Conservation (phyloP, 345 rosid species). For the Salix purpurea region DNA sequence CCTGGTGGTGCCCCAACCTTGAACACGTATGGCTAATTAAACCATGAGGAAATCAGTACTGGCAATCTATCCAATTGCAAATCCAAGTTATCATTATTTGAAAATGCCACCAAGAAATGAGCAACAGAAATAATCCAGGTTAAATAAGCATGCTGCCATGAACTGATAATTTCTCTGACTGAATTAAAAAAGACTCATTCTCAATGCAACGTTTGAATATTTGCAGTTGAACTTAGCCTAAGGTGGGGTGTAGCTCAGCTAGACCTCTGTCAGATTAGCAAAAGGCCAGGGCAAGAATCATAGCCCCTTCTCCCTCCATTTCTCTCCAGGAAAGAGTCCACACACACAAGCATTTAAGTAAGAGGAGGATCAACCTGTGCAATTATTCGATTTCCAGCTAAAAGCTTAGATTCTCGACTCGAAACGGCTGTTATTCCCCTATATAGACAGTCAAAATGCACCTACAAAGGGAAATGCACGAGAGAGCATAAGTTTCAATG, state of each 20-base stretch:
- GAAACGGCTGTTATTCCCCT: slow-evolving; percentile 72
- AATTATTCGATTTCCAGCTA: slow-evolving; percentile 84
- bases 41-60: neutral
- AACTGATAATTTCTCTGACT: neutral
- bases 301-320: too few species aligned
- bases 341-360: neutral
- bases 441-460: slow-evolving; percentile 80
- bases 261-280: too few species aligned
- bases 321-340: neutral
- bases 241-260: neutral
- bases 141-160: too few species aligned
- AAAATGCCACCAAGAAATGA: neutral
- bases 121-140: too few species aligned
- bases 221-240: neutral
- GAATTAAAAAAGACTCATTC: neutral
- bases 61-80: neutral
- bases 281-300: too few species aligned
- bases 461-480: slow-evolving; percentile 33
- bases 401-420: slow-evolving; percentile 84
- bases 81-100: neutral
- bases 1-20: slow-evolving; percentile 83
- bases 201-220: neutral
- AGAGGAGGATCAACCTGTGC: slow-evolving; percentile 52
- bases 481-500: neutral
- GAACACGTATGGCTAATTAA: slow-evolving; percentile 76